Evolutionary conservation across 306 rosid species (phyloP).

Genomic region (Acacia confusa): DNA sequence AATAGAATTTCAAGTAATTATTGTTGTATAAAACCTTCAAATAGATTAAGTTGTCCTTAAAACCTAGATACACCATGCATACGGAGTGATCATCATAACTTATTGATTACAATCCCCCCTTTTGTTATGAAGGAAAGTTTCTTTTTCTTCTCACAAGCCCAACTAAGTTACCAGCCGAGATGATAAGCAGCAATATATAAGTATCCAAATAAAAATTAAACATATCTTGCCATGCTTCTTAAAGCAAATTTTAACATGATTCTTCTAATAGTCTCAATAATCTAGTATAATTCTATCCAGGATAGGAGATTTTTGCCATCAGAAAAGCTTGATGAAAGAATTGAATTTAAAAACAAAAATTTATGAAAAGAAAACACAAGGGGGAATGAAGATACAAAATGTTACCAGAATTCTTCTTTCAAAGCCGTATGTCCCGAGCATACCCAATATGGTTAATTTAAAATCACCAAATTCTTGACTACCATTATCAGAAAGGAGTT

Average conservation of each 20-base stretch:
- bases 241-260: slow-evolving; percentile 1
- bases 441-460: slow-evolving; percentile 87
- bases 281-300: slow-evolving; percentile 10
- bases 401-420: slow-evolving; percentile 97
- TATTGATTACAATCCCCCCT: neutral
- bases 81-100: neutral
- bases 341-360: neutral
- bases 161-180: slow-evolving; percentile 15
- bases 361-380: slow-evolving; percentile 8
- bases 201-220: slow-evolving; percentile 1
- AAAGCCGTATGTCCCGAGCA: slow-evolving; percentile 93
- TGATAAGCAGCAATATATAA: neutral
- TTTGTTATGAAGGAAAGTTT: neutral
- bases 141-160: neutral
- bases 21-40: neutral
- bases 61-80: slow-evolving; percentile 14
- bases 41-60: slow-evolving; percentile 13
- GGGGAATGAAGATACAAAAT: neutral
- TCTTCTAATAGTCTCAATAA: slow-evolving; percentile 17
- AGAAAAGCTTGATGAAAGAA: slow-evolving; percentile 24
- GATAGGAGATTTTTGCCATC: slow-evolving; percentile 21
- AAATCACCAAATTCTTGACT: slow-evolving; percentile 96
- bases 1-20: slow-evolving; percentile 15
- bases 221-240: slow-evolving; percentile 21
- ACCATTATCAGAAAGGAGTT: slow-evolving; percentile 93